Conservation (phyloP, 768 basidiomycete genomes). For the Pluteus cervinus region DNA sequence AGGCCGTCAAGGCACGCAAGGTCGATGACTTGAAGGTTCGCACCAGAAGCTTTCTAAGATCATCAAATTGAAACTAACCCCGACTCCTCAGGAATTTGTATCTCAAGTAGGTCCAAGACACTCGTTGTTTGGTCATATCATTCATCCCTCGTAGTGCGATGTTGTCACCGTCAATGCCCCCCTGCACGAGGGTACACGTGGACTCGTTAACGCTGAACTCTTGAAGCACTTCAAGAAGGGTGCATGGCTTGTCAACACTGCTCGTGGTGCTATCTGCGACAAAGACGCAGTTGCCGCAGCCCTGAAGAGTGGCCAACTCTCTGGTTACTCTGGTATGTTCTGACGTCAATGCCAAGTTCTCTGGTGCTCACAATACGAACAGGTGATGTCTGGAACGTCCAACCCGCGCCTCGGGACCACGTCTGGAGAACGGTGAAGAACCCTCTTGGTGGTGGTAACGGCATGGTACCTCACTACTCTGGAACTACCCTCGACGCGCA, state of each 20-base stretch:
- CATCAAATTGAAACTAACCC: too few species aligned
- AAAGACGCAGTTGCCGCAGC: constrained; percentile 75
- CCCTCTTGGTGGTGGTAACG: constrained; percentile 79
- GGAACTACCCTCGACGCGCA: constrained; percentile 90
- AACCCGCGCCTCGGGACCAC: constrained; percentile 84
- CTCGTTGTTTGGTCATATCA: neutral
- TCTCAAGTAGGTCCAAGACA: constrained; percentile 23
- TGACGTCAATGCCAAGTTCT: too few species aligned
- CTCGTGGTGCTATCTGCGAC: constrained; percentile 88
- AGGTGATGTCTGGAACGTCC: constrained; percentile 81
- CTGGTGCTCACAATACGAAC: constrained; percentile 15
- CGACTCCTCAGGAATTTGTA: constrained; percentile 30
- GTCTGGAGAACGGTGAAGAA: constrained; percentile 82
- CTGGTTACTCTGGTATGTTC: constrained; percentile 42
- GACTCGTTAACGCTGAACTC: constrained; percentile 76
- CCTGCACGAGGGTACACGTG: constrained; percentile 78
- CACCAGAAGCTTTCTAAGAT: too few species aligned
- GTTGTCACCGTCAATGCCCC: constrained; percentile 87
- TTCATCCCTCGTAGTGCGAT: constrained; percentile 43
- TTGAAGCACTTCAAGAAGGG: constrained; percentile 89
- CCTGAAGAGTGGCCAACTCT: constrained; percentile 67
- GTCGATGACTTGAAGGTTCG: constrained; percentile 78
- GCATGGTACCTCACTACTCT: constrained; percentile 84
- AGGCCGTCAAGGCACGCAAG: constrained; percentile 64
- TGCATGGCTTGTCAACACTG: constrained; percentile 90